Percentiles rank a stretch among this genome's conserved stretches.
Conservation (phyloP, 2,329 filamentous ascomycete species). For the Clarireedia homoeocarpa region DNA sequence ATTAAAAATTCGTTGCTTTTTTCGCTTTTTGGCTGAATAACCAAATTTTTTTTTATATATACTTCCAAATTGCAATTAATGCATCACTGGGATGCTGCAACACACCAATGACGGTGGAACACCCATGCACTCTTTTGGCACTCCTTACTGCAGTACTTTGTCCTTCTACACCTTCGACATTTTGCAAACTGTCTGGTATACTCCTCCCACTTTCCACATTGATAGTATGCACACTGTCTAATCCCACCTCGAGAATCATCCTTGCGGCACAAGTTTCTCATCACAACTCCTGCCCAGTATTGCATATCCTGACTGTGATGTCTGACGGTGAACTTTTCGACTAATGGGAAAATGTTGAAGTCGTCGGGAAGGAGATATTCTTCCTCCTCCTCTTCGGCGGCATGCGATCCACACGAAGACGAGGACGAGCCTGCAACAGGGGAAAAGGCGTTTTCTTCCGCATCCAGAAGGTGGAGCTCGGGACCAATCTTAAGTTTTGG, state of each 20-base stretch:
- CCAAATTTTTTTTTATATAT: not conserved
- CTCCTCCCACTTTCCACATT: constrained; percentile 98
- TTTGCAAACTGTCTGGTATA: constrained; percentile 96
- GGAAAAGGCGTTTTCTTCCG: constrained; percentile 43
- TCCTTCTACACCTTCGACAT: constrained; percentile 88
- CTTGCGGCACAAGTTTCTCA: constrained; percentile 97
- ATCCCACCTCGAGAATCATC: constrained; percentile 93
- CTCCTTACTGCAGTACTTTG: constrained; percentile 99
- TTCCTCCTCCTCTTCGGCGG: constrained; percentile 62
- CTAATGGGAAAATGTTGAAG: constrained; percentile 95
- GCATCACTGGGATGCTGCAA: constrained; percentile 47
- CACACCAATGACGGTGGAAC: constrained; percentile 96
- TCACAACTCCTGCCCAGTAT: constrained; percentile 98
- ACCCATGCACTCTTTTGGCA: constrained; percentile 99
- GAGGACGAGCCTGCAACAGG: constrained; percentile 24
- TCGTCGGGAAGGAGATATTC: constrained; percentile 88
- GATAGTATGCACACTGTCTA: constrained; percentile 93
- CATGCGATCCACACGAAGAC: constrained; percentile 30
- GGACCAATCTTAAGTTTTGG: constrained; percentile 84
- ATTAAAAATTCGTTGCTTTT: not conserved
- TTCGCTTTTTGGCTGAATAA: not conserved
- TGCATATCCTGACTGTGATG: constrained; percentile 97
- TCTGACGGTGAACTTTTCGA: constrained; percentile 95
- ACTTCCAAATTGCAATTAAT: not conserved
- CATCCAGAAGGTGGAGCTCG: constrained; percentile 74